Evolutionary conservation across 257 asterid genomes (phyloP).

Genomic region (Cinchona pubescens): DNA sequence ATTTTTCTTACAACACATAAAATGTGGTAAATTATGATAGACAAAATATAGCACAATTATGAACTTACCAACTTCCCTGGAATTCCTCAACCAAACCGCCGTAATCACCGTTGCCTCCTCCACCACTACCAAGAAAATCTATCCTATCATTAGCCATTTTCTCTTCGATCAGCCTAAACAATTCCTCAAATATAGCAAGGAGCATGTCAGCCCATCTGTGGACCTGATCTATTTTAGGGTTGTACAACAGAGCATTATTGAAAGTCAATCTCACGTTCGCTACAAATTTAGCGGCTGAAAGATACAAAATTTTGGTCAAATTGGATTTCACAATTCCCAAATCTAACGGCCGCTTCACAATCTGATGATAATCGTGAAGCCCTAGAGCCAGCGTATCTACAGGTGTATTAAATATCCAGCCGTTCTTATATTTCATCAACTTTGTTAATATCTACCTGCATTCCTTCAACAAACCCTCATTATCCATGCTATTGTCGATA

Average conservation of each 20-base stretch:
- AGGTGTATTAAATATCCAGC: slow-evolving; percentile 61
- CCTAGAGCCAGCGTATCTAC: slow-evolving; percentile 65
- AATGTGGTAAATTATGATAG: too few relatives aligned
- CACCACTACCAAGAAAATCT: slow-evolving; percentile 34
- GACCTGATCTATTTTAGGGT: slow-evolving; percentile 77
- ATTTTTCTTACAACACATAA: too few relatives aligned
- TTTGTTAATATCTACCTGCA: slow-evolving; percentile 61
- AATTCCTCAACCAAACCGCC: slow-evolving; percentile 44
- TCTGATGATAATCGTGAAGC: slow-evolving; percentile 84
- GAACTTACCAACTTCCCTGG: slow-evolving; percentile 88
- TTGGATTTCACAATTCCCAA: slow-evolving; percentile 80
- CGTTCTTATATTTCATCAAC: slow-evolving; percentile 60
- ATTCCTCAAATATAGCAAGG: slow-evolving; percentile 63
- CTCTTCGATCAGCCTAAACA: slow-evolving; percentile 66
- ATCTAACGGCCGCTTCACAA: slow-evolving; percentile 92
- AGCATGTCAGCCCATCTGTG: slow-evolving; percentile 63
- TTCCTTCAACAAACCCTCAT: slow-evolving; percentile 60
- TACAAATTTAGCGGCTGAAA: slow-evolving; percentile 63
- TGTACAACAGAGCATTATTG: slow-evolving; percentile 85
- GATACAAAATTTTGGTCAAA: slow-evolving; percentile 46
- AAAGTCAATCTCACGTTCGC: slow-evolving; percentile 79
- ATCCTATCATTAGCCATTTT: slow-evolving; percentile 30
- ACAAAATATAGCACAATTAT: too few relatives aligned
- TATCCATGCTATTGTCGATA: slow-evolving; percentile 21
- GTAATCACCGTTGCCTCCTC: slow-evolving; percentile 14